These are phyloP conservation scores for Phytophthora multivora DNA, from an alignment of 352 stramenopile genomes.

Conservation along the genomic window DNA sequence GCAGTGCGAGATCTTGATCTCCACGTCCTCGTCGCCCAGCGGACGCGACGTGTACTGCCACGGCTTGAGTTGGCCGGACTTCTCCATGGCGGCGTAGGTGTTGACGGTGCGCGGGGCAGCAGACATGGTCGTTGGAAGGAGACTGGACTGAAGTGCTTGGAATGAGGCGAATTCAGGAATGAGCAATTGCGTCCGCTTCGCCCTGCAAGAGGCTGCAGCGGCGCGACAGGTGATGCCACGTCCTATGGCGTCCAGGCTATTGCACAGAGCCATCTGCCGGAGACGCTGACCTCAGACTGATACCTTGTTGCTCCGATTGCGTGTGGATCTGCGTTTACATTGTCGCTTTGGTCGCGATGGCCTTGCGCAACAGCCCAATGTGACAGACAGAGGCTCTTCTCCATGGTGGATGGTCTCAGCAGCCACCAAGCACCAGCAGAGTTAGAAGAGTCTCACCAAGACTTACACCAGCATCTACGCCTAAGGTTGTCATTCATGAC, in stretches of 20 bases:
- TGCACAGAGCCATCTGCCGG: constrained; percentile 14
- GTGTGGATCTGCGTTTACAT: constrained; percentile 23
- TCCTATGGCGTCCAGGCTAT: constrained; percentile 18
- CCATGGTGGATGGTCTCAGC: background rate
- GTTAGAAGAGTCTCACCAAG: too few species aligned
- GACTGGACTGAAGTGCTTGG: constrained; percentile 6
- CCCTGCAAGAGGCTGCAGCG: background rate
- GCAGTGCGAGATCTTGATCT: constrained; percentile 72
- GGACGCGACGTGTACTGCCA: constrained; percentile 54
- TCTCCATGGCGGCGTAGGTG: constrained; percentile 52
- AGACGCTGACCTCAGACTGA: constrained; percentile 6
- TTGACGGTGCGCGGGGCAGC: constrained; percentile 48
- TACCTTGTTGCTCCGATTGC: constrained; percentile 18
- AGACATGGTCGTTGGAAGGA: constrained; percentile 19
- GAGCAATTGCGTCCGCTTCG: constrained; percentile 1
- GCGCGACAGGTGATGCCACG: constrained; percentile 1
- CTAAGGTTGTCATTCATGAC: background rate
- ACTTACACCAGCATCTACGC: background rate
- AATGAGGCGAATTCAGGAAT: constrained; percentile 28
- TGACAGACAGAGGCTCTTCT: constrained; percentile 3
- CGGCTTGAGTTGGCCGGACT: constrained; percentile 39
- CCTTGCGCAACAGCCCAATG: background rate
- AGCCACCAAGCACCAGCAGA: background rate
- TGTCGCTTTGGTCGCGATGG: background rate
- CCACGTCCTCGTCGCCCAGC: constrained; percentile 51